A percentile compares a stretch with the other conserved stretches of the same genome.
These are phyloP conservation scores for Zymoseptoria passerinii DNA, from an alignment of 2,329 filamentous ascomycete genomes.

Conservation along the genomic window DNA sequence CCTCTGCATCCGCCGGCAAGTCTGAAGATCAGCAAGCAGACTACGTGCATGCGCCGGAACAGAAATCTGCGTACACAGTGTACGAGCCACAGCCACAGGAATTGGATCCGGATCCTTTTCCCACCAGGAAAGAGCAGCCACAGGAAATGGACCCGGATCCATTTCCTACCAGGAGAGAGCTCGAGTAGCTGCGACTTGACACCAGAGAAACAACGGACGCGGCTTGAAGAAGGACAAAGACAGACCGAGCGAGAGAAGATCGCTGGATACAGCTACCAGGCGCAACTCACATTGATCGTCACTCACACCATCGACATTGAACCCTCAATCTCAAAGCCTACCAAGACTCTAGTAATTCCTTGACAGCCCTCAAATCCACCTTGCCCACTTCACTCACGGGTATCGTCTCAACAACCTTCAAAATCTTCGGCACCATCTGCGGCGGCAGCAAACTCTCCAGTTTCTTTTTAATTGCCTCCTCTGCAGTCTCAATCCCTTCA, in stretches of 20 bases:
- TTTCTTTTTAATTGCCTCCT: background rate
- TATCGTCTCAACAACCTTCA: background rate
- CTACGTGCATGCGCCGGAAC: background rate
- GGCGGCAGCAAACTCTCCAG: background rate
- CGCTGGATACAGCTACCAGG: too few species aligned
- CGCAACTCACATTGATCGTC: background rate
- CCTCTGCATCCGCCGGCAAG: background rate
- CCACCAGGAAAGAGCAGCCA: background rate
- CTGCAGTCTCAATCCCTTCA: background rate
- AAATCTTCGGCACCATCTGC: conserved; percentile 1
- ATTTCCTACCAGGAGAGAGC: background rate
- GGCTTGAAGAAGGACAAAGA: background rate
- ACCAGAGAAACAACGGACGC: background rate
- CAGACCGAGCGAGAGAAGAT: background rate
- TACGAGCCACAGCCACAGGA: background rate
- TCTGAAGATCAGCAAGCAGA: background rate
- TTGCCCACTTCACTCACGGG: conserved; percentile 1
- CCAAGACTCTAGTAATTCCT: background rate
- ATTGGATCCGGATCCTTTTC: background rate
- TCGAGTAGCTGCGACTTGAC: background rate
- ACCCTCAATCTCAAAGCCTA: background rate
- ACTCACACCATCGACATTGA: background rate
- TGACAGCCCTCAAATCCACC: conserved; percentile 1
- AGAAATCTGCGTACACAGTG: background rate
- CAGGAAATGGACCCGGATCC: background rate